phyloP scores from a whole-genome alignment of 768 basidiomycete species.

The Lentinus tigrinus region DNA sequence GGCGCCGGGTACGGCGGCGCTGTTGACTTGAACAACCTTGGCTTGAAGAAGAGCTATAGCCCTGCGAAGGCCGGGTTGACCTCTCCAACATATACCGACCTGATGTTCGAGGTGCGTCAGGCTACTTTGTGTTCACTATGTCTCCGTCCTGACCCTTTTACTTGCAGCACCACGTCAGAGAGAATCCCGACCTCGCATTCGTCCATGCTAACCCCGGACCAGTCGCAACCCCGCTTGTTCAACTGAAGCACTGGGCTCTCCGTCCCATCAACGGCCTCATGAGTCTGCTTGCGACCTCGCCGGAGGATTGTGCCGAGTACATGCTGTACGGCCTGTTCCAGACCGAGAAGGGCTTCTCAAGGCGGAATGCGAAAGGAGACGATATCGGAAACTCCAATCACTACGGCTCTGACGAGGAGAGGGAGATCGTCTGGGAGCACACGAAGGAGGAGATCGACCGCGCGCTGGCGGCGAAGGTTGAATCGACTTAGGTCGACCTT shows the following conservation, averaged over 20 bases:
- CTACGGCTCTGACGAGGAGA: slow-evolving; percentile 16
- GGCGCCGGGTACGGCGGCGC: slow-evolving; percentile 33
- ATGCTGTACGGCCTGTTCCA: slow-evolving; percentile 18
- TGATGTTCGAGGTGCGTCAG: slow-evolving; percentile 46
- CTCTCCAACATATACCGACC: slow-evolving; percentile 48
- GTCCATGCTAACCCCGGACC: slow-evolving; percentile 43
- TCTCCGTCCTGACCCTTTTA: no score
- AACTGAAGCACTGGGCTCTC: background rate
- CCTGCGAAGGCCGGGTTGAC: slow-evolving; percentile 32
- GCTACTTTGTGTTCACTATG: background rate
- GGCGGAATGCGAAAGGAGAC: slow-evolving; percentile 13
- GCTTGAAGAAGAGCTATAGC: slow-evolving; percentile 46
- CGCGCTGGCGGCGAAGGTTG: background rate
- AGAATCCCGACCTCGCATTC: slow-evolving; percentile 42
- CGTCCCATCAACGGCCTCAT: slow-evolving; percentile 1
- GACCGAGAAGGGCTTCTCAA: slow-evolving; percentile 2
- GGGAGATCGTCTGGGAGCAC: slow-evolving; percentile 19
- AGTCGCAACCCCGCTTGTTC: slow-evolving; percentile 32
- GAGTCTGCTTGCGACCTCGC: background rate
- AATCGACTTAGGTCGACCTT: background rate
- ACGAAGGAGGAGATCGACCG: slow-evolving; percentile 16
- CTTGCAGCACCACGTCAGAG: slow-evolving; percentile 36
- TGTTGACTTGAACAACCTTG: slow-evolving; percentile 48
- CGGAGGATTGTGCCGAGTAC: slow-evolving; percentile 18
- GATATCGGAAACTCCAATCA: slow-evolving; percentile 16